Evolutionary conservation across 2,329 filamentous ascomycete genomes (phyloP).

Genomic region (Penicillium sp.): DNA sequence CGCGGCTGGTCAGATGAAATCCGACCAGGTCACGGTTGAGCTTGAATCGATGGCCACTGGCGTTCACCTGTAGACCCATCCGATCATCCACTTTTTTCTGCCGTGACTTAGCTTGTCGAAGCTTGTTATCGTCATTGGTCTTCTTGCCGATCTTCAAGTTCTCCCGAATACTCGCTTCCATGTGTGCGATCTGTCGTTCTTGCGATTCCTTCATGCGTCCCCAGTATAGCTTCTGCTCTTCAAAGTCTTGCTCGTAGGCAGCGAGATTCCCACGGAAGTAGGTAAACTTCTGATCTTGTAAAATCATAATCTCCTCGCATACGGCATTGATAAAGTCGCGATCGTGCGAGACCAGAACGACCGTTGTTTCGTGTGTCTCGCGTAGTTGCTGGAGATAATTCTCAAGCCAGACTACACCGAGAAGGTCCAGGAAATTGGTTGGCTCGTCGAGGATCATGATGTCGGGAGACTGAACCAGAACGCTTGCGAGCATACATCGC

Average conservation of each 20-base stretch:
- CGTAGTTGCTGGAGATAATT: constrained; percentile 65
- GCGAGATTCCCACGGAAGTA: constrained; percentile 77
- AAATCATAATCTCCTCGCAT: constrained; percentile 73
- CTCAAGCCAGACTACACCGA: constrained; percentile 85
- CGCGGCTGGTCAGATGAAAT: constrained; percentile 61
- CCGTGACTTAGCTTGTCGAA: constrained; percentile 80
- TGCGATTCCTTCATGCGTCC: constrained; percentile 79
- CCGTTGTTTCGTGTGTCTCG: constrained; percentile 60
- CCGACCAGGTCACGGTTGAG: constrained; percentile 73
- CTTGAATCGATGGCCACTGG: constrained; percentile 76
- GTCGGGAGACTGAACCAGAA: constrained; percentile 72
- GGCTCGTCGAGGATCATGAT: constrained; percentile 84
- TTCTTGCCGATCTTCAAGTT: constrained; percentile 76
- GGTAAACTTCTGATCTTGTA: constrained; percentile 71
- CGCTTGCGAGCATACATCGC: constrained; percentile 66
- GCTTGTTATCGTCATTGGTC: constrained; percentile 80
- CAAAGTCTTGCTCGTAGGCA: constrained; percentile 69
- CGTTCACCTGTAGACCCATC: constrained; percentile 74
- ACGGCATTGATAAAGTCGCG: constrained; percentile 77
- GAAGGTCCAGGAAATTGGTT: constrained; percentile 81
- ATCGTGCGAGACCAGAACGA: constrained; percentile 83
- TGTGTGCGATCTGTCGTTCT: constrained; percentile 77
- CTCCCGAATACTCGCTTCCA: constrained; percentile 74
- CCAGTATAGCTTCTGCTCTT: constrained; percentile 67
- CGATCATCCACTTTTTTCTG: constrained; percentile 84